Conservation (phyloP, 2,329 filamentous ascomycete genomes). For the Myrmaecium sp. region DNA sequence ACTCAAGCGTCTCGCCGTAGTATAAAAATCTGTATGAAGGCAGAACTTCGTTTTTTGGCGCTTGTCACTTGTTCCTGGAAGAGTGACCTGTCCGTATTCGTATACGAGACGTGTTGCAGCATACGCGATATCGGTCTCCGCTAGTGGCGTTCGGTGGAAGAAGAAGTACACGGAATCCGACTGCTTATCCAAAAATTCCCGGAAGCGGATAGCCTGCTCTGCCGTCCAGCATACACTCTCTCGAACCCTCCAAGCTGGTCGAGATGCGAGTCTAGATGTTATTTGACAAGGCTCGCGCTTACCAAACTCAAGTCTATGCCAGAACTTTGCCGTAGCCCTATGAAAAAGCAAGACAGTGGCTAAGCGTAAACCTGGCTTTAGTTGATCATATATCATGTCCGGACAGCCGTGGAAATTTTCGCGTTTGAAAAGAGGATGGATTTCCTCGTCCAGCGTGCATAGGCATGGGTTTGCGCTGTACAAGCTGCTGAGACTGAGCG, state of each 20-base stretch:
- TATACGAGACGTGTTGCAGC: constrained; percentile 21
- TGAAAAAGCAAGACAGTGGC: constrained; percentile 17
- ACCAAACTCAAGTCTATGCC: constrained; percentile 22
- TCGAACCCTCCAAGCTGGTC: constrained; percentile 17
- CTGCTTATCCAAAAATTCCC: constrained; percentile 14
- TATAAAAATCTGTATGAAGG: constrained; percentile 23
- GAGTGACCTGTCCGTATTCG: constrained; percentile 19
- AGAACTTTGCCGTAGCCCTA: constrained; percentile 19
- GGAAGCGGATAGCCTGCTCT: constrained; percentile 14
- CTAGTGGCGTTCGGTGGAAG: constrained; percentile 19
- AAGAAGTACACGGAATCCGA: constrained; percentile 21
- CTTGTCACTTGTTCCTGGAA: constrained; percentile 17
- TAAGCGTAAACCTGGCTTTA: constrained; percentile 21
- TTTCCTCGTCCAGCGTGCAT: constrained; percentile 18
- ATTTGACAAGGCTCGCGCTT: constrained; percentile 14
- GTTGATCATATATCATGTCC: constrained; percentile 18
- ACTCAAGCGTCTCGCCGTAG: constrained; percentile 21
- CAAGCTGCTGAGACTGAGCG: constrained; percentile 19
- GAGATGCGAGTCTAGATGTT: constrained; percentile 15
- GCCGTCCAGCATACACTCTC: constrained; percentile 18
- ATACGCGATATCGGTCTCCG: constrained; percentile 18
- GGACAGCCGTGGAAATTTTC: constrained; percentile 23
- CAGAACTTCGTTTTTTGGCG: constrained; percentile 21
- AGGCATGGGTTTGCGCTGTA: constrained; percentile 7
- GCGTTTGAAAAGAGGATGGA: constrained; percentile 19